These are phyloP conservation scores for Globisporangium lucens DNA, from an alignment of 352 stramenopile species.

Conservation along the genomic window DNA sequence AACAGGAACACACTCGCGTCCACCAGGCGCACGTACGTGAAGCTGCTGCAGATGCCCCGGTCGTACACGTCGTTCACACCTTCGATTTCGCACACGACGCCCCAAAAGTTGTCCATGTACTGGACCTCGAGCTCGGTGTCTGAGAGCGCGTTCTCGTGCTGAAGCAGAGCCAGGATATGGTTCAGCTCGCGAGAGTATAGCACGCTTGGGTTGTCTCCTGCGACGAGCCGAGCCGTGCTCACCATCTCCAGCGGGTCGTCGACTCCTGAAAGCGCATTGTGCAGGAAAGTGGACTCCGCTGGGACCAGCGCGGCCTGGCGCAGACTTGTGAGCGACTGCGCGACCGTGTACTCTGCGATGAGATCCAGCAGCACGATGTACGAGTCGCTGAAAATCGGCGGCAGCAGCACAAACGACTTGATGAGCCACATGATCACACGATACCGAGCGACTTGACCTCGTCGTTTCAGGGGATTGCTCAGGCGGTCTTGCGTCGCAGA, in stretches of 20 bases:
- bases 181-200: conserved; percentile 81
- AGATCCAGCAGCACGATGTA: conserved; percentile 79
- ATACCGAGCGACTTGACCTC: conserved; percentile 75
- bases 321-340: conserved; percentile 73
- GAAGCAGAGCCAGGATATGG: conserved; percentile 63
- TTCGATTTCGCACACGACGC: conserved; percentile 34
- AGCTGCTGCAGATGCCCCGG: conserved; percentile 54
- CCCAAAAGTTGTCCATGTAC: conserved; percentile 79
- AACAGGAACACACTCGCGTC: conserved; percentile 79
- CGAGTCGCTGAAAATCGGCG: conserved; percentile 77
- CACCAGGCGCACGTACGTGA: conserved; percentile 79
- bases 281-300: conserved; percentile 61
- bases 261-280: conserved; percentile 45
- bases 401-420: conserved; percentile 71
- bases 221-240: conserved; percentile 45
- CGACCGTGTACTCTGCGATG: conserved; percentile 74
- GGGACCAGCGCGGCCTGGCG: conserved; percentile 52
- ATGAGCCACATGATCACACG: conserved; percentile 76
- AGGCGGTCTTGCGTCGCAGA: conserved; percentile 53
- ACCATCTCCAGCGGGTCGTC: conserved; percentile 67
- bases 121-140: conserved; percentile 84
- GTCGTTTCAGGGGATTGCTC: conserved; percentile 74
- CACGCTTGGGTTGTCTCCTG: conserved; percentile 57
- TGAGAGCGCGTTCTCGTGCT: conserved; percentile 68
- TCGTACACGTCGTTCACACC: conserved; percentile 26